phyloP scores from a whole-genome alignment of 306 rosid genomes.

The Pachyrhizus erosus region DNA sequence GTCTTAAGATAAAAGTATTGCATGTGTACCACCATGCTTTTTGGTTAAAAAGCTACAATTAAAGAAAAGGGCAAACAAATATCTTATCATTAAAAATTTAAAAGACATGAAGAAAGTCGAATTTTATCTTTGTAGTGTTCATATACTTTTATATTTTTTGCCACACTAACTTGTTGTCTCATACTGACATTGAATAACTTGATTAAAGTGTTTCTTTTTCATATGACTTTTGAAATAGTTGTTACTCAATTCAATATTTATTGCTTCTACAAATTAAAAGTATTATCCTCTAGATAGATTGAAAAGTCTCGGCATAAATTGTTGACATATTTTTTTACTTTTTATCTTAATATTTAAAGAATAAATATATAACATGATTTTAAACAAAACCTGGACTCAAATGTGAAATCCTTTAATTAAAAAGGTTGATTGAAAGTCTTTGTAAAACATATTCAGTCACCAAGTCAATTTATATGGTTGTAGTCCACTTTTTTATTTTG shows the following conservation, averaged over 20 bases:
- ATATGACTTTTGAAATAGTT: too few species aligned
- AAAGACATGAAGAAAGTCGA: not conserved
- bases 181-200: not conserved
- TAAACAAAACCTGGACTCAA: not conserved
- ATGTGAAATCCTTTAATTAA: not conserved
- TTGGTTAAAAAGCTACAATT: not conserved
- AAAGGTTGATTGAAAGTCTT: not conserved
- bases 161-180: not conserved
- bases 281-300: not conserved
- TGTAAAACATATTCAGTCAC: not conserved
- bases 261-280: not conserved
- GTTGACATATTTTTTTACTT: not conserved
- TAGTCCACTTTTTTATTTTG: not conserved
- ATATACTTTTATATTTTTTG: too few species aligned
- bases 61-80: not conserved
- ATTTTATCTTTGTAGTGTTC: not conserved
- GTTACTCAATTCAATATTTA: not conserved
- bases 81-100: not conserved
- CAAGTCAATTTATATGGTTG: not conserved
- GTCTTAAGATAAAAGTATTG: not conserved
- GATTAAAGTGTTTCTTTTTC: not conserved
- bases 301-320: not conserved
- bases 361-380: not conserved
- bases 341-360: not conserved
- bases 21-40: not conserved